Evolutionary conservation across 2,329 filamentous ascomycete genomes (phyloP).

Genomic region (Peltaster fructicola): DNA sequence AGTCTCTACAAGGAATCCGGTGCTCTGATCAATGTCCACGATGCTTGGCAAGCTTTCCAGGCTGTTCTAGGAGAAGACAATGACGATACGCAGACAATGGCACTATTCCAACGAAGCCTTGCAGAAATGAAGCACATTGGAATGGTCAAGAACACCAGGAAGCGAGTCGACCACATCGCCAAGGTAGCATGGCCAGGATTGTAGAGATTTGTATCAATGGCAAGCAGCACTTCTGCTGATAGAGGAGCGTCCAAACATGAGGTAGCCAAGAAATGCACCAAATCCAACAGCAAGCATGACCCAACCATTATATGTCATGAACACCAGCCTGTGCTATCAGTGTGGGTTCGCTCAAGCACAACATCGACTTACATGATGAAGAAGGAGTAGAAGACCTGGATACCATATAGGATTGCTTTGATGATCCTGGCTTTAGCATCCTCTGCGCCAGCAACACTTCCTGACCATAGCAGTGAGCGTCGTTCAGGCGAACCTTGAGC

Average conservation of each 20-base stretch:
- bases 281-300: conserved; percentile 84
- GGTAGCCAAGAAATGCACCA: conserved; percentile 76
- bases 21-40: conserved; percentile 57
- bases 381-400: conserved; percentile 97
- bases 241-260: conserved; percentile 57
- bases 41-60: conserved; percentile 63
- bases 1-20: conserved; percentile 65
- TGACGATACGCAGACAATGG: conserved; percentile 26
- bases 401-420: conserved; percentile 69
- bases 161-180: conserved; percentile 80
- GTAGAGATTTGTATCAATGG: conserved; percentile 42
- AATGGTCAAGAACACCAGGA: conserved; percentile 74
- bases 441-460: conserved; percentile 38
- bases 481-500: conserved; percentile 24
- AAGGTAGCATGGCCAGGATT: conserved; percentile 72
- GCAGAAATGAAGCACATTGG: conserved; percentile 76
- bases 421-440: conserved; percentile 55
- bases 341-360: neutral
- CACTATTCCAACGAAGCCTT: conserved; percentile 68
- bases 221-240: conserved; percentile 78
- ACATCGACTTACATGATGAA: conserved; percentile 83
- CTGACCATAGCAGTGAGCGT: conserved; percentile 58
- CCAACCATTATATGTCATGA: conserved; percentile 99
- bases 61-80: conserved; percentile 35
- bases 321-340: conserved; percentile 53